Evolutionary conservation across 1,284 basidiomycete species (phyloP), one percentile per base, ranked within the genome.

Genomic region (Cryptococcus amylolentus): DNA sequence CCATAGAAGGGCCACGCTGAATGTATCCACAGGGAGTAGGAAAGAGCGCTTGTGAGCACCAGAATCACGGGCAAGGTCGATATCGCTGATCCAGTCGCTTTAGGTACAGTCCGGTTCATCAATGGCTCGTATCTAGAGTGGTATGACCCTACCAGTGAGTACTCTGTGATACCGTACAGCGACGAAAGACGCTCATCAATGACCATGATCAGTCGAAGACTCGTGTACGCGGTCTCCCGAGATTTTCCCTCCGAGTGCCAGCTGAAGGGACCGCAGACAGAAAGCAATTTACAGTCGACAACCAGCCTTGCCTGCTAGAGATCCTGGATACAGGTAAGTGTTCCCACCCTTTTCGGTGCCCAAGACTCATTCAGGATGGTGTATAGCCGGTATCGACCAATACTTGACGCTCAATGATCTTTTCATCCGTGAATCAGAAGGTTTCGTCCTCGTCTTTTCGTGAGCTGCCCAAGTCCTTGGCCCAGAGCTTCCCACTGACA

Each of bases 401-500:
- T 71, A 69, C 40, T 56, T 68, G 5, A 55, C 63, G 1, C 51
- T 70, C 26, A 67, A 68, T 49, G 71, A 71, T 47, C 41, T 69
- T 28, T 68, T 68, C 52, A 66, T 71, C 35, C 61, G 67, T 7
- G 69, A 70, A 49, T 64, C 64, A 5, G 68, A 75, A 46, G 69
- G 67, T 0, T 75, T 75, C 55, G 47, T 73, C 8, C 59, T 75
- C 10, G 71, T 73, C 14, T 75, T 73, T 54, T 63, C 64, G 70
- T 71, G 38, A 53, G 68, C 58, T 43, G 16, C 4, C 28, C 8
- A 39, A 40, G 5, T 20, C 14, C 43, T n/a, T n/a, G 6, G 12
- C 27, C 45, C 26, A 16, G 26, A 23, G 3, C n/a, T 49, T 23
- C 31, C 20, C 48, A 12, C 31, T 14, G 27, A 18, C 5, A 18